Base-by-base conservation (phyloP, 2,329 filamentous ascomycete genomes). In the Fusarium chlamydosporum region DNA sequence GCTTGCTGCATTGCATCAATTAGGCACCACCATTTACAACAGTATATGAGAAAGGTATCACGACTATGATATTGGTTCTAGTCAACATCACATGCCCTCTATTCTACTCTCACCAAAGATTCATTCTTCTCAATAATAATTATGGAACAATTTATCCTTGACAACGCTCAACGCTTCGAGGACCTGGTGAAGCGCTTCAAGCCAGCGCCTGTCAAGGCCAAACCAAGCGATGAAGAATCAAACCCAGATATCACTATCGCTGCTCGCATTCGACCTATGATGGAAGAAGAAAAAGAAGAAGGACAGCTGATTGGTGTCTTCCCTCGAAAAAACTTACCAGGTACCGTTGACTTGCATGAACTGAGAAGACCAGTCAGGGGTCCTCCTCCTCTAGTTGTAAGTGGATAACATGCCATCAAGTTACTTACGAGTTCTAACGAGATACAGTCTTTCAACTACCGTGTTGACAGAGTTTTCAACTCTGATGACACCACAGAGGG, bases 381-480 rank as follows among this genome's bases (percentile, higher is more conserved):
- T 0, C 70, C 69, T 20, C 76, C 80, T 1, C 60, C 70, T 2
- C 62, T 82, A 29, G 78, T 72, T 31, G 78, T 78, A 48, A 51
- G 59, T 52, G 26, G 13, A n/a, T 6, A 13, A 23, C 13, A 45
- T 34, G 9, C 16, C 16, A 6, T 16, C 13, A 7, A 18, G 1
- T 10, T 10, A 16, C 15, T 12, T 4, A n/a, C 6, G 8, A 10
- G 15, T 20, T 20, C 7, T 69, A 9, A 68, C 5, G 7, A 4
- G 3, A 18, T 31, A 4, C 1, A 80, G 79, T 80, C 80, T 0
- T 78, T 65, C 7, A 74, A 68, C 34, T 82, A 75, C 52, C 67
- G 73, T 2, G 74, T 81, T 0, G 81, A 83, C 56, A 74, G 67
- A 13, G 67, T 80, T 9, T 84, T 80, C 50, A 74, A 67, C 7